A percentile compares a stretch with the other conserved stretches of the same genome.
phyloP scores from a whole-genome alignment of 2,329 filamentous ascomycete species.

The Aspergillus transmontanensis region DNA sequence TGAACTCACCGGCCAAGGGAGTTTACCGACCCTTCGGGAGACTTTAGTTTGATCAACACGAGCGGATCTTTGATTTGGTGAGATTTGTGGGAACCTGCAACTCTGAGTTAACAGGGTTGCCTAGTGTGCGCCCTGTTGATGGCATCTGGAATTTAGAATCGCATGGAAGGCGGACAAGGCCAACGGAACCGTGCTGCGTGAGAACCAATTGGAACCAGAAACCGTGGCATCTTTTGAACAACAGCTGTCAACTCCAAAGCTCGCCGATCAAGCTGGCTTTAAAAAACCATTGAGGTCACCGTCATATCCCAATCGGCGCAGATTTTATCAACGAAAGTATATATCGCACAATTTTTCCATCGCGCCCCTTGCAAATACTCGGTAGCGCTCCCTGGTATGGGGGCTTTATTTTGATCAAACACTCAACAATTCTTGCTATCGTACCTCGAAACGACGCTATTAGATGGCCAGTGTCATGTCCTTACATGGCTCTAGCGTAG shows the following conservation, averaged over 20 bases:
- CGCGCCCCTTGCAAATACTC: background rate
- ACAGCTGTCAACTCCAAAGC: slow-evolving; percentile 7
- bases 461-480: slow-evolving; percentile 8
- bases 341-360: background rate
- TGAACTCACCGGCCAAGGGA: background rate
- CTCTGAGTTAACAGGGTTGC: slow-evolving; percentile 6
- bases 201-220: slow-evolving; percentile 7
- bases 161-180: slow-evolving; percentile 30
- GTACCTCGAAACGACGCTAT: background rate
- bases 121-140: slow-evolving; percentile 28
- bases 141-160: slow-evolving; percentile 34
- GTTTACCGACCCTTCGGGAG: background rate
- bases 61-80: background rate
- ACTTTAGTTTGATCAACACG: background rate
- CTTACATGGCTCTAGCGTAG: slow-evolving; percentile 3
- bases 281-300: too few species aligned
- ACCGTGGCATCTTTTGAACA: slow-evolving; percentile 7
- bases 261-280: background rate
- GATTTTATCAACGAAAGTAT: background rate
- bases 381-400: background rate
- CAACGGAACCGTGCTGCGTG: slow-evolving; percentile 2
- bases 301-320: background rate
- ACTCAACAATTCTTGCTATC: background rate
- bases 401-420: background rate
- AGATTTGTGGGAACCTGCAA: background rate